Base-by-base conservation (phyloP, 2,329 filamentous ascomycete species). In the Coleophoma cylindrospora region DNA sequence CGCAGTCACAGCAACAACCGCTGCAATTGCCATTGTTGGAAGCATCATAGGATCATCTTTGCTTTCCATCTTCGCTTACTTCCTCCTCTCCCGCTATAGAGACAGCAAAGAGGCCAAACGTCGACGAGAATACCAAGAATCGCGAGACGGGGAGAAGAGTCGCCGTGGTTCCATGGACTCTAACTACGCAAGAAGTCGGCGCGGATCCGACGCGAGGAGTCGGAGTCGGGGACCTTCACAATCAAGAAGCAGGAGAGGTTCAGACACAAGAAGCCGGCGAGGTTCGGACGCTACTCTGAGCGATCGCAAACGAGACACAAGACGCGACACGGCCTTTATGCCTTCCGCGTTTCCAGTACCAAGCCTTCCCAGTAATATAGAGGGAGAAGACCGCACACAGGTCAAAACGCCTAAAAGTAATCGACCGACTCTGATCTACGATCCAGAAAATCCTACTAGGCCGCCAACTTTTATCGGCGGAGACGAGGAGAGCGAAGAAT, bases 1-100 rank as follows among this genome's bases (percentile, higher is more conserved):
- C 2, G 66, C 67, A 3, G 61, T 69, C 4, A 68, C 67, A 8
- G 64, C 65, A 9, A 68, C 67, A 2, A 66, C 70, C 53, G 64
- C 64, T 0, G 66, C 68, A 0, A 52, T 69, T 4, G 67, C 66
- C 17, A 60, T 71, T 17, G 66, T 70, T 1, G 67, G 64, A 9
- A 65, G 64, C 37, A 64, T 70, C 41, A 50, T 70, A 43, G 68
- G 62, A 33, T 65, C 65, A 4, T 65, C 66, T 1, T 54, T 71
- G 15, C 51, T 71, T 21, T 68, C 63, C 2, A 59, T 68, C 3
- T 38, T 61, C 4, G 56, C 54, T 33, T 64, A 68, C 50, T 64
- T 63, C 32, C 51, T 68, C 36, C 55, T 69, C 27, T 45, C 65
- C 13, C 63, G 66, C 15, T 40, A 43, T 22, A 55, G 43, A 19